Conservation (phyloP, 2,329 filamentous ascomycete species). For the Blumeria hordei region DNA sequence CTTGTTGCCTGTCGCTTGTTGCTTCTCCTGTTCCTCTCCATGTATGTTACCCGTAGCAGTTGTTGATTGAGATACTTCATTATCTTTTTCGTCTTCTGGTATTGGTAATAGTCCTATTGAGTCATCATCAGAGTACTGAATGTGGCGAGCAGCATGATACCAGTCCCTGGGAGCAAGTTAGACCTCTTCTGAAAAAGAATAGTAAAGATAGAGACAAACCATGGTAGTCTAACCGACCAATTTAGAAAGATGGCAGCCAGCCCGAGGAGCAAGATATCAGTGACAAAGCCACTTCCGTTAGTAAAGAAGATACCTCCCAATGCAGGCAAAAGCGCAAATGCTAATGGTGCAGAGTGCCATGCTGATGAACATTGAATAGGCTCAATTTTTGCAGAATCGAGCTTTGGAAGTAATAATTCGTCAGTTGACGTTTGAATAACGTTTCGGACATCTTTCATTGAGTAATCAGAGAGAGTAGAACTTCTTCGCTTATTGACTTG, state of each 20-base stretch:
- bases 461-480: constrained; percentile 57
- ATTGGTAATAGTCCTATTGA: constrained; percentile 9
- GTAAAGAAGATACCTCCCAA: constrained; percentile 66
- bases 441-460: constrained; percentile 40
- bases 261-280: constrained; percentile 59
- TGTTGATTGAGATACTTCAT: too few species aligned
- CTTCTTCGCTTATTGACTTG: constrained; percentile 31
- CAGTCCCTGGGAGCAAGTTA: constrained; percentile 30
- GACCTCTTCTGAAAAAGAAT: background rate
- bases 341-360: constrained; percentile 61
- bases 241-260: constrained; percentile 72
- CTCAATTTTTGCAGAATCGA: constrained; percentile 16
- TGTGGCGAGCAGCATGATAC: constrained; percentile 46
- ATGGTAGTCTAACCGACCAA: constrained; percentile 77
- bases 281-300: constrained; percentile 62
- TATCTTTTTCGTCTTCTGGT: constrained; percentile 7
- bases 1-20: too few species aligned
- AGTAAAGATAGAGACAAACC: constrained; percentile 27
- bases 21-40: too few species aligned
- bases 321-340: constrained; percentile 64
- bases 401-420: constrained; percentile 39
- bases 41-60: too few species aligned
- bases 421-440: constrained; percentile 42
- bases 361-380: constrained; percentile 31
- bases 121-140: constrained; percentile 28